A percentile compares a stretch with the other conserved stretches of the same genome.
Evolutionary conservation across 2,329 filamentous ascomycete species (phyloP).

Genomic region (Colletotrichum aenigma): DNA sequence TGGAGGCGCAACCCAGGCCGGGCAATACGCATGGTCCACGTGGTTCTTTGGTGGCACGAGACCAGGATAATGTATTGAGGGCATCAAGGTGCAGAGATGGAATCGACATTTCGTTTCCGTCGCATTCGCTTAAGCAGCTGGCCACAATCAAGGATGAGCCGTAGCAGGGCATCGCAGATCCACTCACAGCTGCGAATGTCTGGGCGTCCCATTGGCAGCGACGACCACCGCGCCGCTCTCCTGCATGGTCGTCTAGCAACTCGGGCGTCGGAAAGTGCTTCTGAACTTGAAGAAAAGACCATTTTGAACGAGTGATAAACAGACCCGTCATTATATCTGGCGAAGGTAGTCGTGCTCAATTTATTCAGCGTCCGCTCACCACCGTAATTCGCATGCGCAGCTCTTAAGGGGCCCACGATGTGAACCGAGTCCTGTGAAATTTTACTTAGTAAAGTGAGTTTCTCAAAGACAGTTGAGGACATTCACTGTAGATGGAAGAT

Average conservation of each 20-base stretch:
- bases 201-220: not conserved
- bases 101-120: not conserved
- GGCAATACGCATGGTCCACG: not conserved
- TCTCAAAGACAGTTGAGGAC: not conserved
- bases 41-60: not conserved
- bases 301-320: not conserved
- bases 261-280: not conserved
- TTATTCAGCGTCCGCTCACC: not conserved
- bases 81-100: not conserved
- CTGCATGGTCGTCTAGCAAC: not conserved
- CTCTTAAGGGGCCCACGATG: not conserved
- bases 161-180: not conserved
- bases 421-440: not conserved
- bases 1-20: not conserved
- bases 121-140: not conserved
- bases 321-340: not conserved
- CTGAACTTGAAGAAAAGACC: not conserved
- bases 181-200: not conserved
- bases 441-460: not conserved
- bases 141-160: not conserved
- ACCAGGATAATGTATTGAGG: not conserved
- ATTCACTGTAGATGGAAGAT: fast-evolving
- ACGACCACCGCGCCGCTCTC: not conserved
- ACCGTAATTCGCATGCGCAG: not conserved
- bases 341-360: not conserved